phyloP scores from a whole-genome alignment of 768 basidiomycete species.

The Strobilomyces dryophilus region DNA sequence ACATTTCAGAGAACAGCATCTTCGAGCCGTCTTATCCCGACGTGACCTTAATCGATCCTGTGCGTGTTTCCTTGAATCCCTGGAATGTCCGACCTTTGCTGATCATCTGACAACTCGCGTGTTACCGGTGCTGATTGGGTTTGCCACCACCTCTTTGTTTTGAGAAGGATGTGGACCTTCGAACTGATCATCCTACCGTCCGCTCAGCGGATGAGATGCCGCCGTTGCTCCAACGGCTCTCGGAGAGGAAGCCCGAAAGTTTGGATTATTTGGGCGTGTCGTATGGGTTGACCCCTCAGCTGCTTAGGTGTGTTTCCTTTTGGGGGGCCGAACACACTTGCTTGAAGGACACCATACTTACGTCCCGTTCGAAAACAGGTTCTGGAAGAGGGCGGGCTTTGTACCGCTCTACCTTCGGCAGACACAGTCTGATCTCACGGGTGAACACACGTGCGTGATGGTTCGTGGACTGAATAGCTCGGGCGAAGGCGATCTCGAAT shows the following conservation, averaged over 20 bases:
- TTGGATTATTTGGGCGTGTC: slow-evolving; percentile 96
- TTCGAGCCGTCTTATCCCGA: slow-evolving; percentile 59
- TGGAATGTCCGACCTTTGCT: background rate
- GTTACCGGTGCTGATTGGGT: background rate
- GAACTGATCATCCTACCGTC: slow-evolving; percentile 74
- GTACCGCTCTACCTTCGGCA: slow-evolving; percentile 91
- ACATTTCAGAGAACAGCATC: slow-evolving; percentile 61
- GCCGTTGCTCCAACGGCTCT: slow-evolving; percentile 84
- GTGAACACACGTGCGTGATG: slow-evolving; percentile 97
- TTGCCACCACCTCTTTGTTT: background rate
- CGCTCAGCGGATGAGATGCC: slow-evolving; percentile 81
- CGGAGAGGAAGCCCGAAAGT: slow-evolving; percentile 83
- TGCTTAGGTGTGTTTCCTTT: slow-evolving; percentile 54
- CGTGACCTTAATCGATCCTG: slow-evolving; percentile 45
- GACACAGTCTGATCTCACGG: slow-evolving; percentile 91
- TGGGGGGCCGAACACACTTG: background rate
- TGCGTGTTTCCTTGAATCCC: slow-evolving; percentile 17
- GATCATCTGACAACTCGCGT: background rate
- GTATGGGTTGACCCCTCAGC: slow-evolving; percentile 85
- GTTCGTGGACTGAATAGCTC: slow-evolving; percentile 76
- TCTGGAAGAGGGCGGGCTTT: slow-evolving; percentile 95
- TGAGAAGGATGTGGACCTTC: slow-evolving; percentile 47
- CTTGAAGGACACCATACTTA: background rate
- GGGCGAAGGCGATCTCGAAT: slow-evolving; percentile 59
- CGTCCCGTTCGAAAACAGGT: slow-evolving; percentile 38